Evolutionary conservation across 768 basidiomycete genomes (phyloP), one percentile per base, ranked within the genome.

Genomic region (Termitomyces sp.): DNA sequence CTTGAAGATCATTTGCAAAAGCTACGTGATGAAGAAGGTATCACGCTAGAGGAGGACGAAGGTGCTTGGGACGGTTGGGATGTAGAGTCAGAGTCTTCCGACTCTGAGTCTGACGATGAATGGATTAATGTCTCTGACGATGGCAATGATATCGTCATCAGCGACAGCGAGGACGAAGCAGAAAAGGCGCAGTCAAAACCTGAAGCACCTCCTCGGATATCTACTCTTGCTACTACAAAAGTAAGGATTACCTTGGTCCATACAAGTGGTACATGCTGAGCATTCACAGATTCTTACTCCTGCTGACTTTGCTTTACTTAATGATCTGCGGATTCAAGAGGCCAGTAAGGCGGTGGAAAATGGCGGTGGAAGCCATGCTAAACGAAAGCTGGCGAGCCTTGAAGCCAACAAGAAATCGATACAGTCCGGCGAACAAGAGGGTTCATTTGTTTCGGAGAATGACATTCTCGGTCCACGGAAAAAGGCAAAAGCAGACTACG

Each of bases 381-480:
- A 97, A 71, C 88, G 96, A 32, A 98, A 98, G 73, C 84, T 95
- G 2, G 89, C 87, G 3, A 76, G 80, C 0, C 82, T 96, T 22
- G 88, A 95, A 69, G 84, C 87, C 1, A 79, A 80, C 55, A 87
- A 84, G 67, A 87, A 87, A 68, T 73, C 75, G 2, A 68, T 75
- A 26, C 70, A 79, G 39, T 76, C 69, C 5, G 77, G 75, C 39
- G 74, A 80, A 39, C 67, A 75, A 2, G 75, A 81, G 26, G 79
- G 83, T 43, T 67, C 74, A 16, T 92, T 95, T 73, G 78, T 98
- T 52, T 92, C 90, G 14, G 96, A 98, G 67, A 82, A 81, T 60
- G 94, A 95, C 65, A 98, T 99, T 61, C 78, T 98, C 10, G 96
- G 97, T 1, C 92, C 93, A 14, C 84, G 91, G 55, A 98, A 98